Evolutionary conservation across 768 basidiomycete genomes (phyloP), one percentile per base, ranked within the genome.

Genomic region (Macrolepiota fuliginosa): DNA sequence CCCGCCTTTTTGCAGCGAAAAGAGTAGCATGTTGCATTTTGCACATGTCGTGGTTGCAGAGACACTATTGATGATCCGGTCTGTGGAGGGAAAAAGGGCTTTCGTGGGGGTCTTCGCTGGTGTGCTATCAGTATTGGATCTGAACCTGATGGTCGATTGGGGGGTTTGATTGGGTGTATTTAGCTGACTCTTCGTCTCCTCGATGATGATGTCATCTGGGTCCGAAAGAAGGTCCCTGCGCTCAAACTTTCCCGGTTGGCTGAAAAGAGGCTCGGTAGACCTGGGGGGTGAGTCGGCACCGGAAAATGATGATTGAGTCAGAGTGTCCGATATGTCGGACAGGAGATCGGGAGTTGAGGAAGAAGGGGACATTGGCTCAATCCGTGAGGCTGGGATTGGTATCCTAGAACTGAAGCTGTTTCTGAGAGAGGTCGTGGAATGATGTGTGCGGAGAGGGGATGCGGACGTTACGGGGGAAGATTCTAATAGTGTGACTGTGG

Each of bases 21-120:
- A 88, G 54, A 93, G 77, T 4, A 80, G 76, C 11, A 77, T 76
- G 12, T 72, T 72, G 65, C 92, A 94, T 67, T 81, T 84, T 37
- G 81, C 79, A 66, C 92, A 94, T 17, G 71, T 75, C 12, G 81
- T 77, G 39, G 81, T 73, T 39, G 78, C 55, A 12, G 77, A 67
- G 3, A 73, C 63, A n/a, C 62, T 7, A 66, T 57, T 15, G 61
- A 47, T 27, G 60, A 64, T 25, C 58, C 62, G 47, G n/a, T 52
- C 45, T 32, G 39, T 5, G n/a, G 47, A 17, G 55, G 47, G 10
- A 6, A 61, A 54, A 22, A 63, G 42, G 63, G 68, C 46, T 36
- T 65, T 60, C 55, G 71, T 71, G 1, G 71, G 69, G 3, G 73
- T 76, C 42, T 68, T 71, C 13, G 61, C 64, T n/a, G 74, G 71